Conservation (phyloP, 1,284 basidiomycete genomes). For the Mycosarcoma mackinlayi region DNA sequence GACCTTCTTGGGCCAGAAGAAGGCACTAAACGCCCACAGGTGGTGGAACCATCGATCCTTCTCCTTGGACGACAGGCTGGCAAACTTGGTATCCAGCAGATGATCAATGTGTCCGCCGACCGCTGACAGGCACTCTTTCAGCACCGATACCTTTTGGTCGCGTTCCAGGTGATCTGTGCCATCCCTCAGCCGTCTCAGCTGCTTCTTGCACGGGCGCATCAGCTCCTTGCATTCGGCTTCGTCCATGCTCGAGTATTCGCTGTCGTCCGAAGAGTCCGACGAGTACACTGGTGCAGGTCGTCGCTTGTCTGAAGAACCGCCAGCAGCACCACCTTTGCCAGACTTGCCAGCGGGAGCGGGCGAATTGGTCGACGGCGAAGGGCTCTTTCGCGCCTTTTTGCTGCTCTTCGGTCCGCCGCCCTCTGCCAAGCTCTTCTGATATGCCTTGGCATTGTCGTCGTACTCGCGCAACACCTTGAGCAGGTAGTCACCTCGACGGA, state of each 20-base stretch:
- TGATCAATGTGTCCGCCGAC: slow-evolving; percentile 92
- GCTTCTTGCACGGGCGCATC: slow-evolving; percentile 94
- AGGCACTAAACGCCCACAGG: slow-evolving; percentile 84
- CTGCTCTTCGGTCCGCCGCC: slow-evolving; percentile 23
- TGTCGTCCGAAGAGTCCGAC: slow-evolving; percentile 57
- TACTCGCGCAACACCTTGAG: slow-evolving; percentile 88
- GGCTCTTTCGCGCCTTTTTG: slow-evolving; percentile 43
- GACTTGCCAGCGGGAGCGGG: slow-evolving; percentile 47
- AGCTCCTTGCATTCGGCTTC: slow-evolving; percentile 94
- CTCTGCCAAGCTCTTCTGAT: slow-evolving; percentile 41
- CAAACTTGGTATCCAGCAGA: slow-evolving; percentile 78
- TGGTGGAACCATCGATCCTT: slow-evolving; percentile 88
- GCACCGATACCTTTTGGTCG: slow-evolving; percentile 91
- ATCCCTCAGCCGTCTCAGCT: slow-evolving; percentile 90
- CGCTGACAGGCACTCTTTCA: slow-evolving; percentile 93
- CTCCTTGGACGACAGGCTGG: slow-evolving; percentile 78
- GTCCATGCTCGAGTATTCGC: slow-evolving; percentile 80
- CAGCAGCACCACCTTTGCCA: slow-evolving; percentile 2
- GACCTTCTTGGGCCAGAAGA: slow-evolving; percentile 94
- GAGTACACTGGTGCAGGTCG: slow-evolving; percentile 49
- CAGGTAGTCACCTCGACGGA: slow-evolving; percentile 94
- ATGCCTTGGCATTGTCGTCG: slow-evolving; percentile 57
- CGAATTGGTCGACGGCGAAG: slow-evolving; percentile 36
- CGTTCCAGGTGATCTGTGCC: slow-evolving; percentile 90
- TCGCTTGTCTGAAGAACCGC: slow-evolving; percentile 30